phyloP scores from a whole-genome alignment of 1,284 basidiomycete genomes.

The Sanghuangporus weigelae region DNA sequence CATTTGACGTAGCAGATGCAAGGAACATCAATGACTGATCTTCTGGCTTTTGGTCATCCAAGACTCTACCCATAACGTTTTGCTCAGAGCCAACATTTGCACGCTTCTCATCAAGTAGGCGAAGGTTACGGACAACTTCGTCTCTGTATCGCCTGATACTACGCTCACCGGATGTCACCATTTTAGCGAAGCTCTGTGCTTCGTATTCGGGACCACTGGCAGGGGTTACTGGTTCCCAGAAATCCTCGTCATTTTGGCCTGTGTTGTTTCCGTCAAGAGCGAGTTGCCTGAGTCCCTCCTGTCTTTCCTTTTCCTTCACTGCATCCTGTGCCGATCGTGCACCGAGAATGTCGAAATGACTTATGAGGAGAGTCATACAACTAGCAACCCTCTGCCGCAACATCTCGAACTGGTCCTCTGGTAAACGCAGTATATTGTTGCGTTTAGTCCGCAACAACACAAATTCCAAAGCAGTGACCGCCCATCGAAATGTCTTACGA shows the following conservation, averaged over 20 bases:
- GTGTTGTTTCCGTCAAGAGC: slow-evolving; percentile 41
- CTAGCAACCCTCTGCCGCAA: slow-evolving; percentile 89
- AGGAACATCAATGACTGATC: slow-evolving; percentile 89
- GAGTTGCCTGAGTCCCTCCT: slow-evolving; percentile 67
- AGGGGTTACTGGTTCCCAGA: slow-evolving; percentile 30
- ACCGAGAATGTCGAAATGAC: slow-evolving; percentile 97
- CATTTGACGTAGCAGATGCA: slow-evolving; percentile 89
- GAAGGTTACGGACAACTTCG: slow-evolving; percentile 53
- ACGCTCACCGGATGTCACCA: slow-evolving; percentile 43
- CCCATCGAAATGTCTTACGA: slow-evolving; percentile 97
- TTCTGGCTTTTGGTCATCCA: slow-evolving; percentile 88
- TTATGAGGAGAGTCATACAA: slow-evolving; percentile 95
- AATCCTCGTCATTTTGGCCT: slow-evolving; percentile 47
- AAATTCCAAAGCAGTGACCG: slow-evolving; percentile 94
- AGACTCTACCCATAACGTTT: slow-evolving; percentile 79
- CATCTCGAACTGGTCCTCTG: slow-evolving; percentile 84
- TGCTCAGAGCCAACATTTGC: slow-evolving; percentile 61
- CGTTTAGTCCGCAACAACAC: slow-evolving; percentile 86
- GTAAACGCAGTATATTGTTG: slow-evolving; percentile 87
- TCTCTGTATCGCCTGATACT: slow-evolving; percentile 73
- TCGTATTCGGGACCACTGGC: slow-evolving; percentile 32
- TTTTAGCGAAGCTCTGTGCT: slow-evolving; percentile 32
- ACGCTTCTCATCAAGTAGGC: slow-evolving; percentile 59
- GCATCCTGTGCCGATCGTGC: slow-evolving; percentile 69
- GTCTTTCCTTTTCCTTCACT: slow-evolving; percentile 82